Conservation (phyloP, 1,284 basidiomycete genomes). For the Sporisorium iseilematis-ciliati region DNA sequence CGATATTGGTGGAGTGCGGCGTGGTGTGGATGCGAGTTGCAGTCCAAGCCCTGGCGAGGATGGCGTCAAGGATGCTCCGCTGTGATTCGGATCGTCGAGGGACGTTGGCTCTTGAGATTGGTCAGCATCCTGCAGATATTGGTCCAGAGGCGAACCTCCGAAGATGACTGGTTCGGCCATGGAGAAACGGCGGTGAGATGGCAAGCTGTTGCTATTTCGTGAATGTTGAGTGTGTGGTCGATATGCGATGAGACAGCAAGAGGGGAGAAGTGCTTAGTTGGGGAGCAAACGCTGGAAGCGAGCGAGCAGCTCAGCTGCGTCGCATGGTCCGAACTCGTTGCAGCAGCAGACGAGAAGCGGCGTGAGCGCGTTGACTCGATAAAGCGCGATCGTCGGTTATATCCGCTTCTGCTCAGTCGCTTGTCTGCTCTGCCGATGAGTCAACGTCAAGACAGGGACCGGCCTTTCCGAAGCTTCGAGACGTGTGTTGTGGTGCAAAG, state of each 20-base stretch:
- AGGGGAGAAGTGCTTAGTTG: background rate
- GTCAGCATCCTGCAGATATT: constrained; percentile 43
- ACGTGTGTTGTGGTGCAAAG: too few species aligned
- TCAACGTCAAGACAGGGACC: background rate
- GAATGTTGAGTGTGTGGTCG: background rate
- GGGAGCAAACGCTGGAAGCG: background rate
- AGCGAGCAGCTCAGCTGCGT: constrained; percentile 1
- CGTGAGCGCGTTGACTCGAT: constrained; percentile 7
- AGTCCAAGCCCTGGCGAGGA: constrained; percentile 6
- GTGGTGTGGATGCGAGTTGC: background rate
- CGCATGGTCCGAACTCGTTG: background rate
- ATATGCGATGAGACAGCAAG: background rate
- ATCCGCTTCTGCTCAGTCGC: background rate
- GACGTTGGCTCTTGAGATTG: background rate
- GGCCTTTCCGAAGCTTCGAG: background rate
- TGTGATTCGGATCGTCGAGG: background rate
- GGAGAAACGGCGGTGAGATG: background rate
- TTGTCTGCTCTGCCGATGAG: background rate
- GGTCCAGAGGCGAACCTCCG: constrained; percentile 50
- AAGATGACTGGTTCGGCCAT: constrained; percentile 58
- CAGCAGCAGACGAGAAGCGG: background rate
- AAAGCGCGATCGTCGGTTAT: background rate
- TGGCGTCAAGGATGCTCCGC: background rate
- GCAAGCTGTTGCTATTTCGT: background rate
- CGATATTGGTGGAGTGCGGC: background rate